Percentiles rank a stretch among this genome's conserved stretches.
phyloP scores from a whole-genome alignment of 768 basidiomycete genomes.

The Macrolepiota albuminosa region DNA sequence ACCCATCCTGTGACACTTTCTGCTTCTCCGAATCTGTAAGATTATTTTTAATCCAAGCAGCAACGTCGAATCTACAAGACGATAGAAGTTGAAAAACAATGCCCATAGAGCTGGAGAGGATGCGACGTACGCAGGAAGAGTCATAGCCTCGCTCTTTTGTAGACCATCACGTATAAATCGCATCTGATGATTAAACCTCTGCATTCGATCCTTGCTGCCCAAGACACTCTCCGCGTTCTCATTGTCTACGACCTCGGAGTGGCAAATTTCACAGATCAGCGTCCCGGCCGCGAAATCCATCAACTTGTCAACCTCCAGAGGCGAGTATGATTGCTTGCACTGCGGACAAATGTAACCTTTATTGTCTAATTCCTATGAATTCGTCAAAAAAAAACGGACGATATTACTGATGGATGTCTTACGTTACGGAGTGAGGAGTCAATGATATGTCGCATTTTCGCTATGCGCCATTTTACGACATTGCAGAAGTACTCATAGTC shows the following conservation, averaged over 20 bases:
- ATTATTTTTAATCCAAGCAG: constrained; percentile 75
- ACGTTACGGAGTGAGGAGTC: constrained; percentile 90
- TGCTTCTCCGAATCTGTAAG: constrained; percentile 59
- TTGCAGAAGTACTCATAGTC: constrained; percentile 95
- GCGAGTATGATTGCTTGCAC: constrained; percentile 79
- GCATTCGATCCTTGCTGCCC: constrained; percentile 93
- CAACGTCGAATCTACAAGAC: constrained; percentile 68
- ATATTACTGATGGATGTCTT: constrained; percentile 18
- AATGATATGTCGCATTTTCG: constrained; percentile 86
- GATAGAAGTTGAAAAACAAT: neutral
- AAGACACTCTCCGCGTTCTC: constrained; percentile 82
- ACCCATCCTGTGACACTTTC: constrained; percentile 43
- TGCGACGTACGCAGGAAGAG: constrained; percentile 68
- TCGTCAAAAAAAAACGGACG: neutral
- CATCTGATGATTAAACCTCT: constrained; percentile 90
- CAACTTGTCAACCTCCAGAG: constrained; percentile 80
- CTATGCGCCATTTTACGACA: constrained; percentile 96
- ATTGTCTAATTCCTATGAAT: constrained; percentile 84
- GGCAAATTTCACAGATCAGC: constrained; percentile 86
- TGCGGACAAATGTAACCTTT: constrained; percentile 96
- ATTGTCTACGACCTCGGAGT: constrained; percentile 83
- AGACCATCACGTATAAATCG: constrained; percentile 82
- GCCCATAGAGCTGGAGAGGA: neutral
- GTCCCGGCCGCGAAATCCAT: constrained; percentile 64
- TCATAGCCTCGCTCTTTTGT: constrained; percentile 84